Evolutionary conservation across 2,329 filamentous ascomycete genomes (phyloP), one percentile per base, ranked within the genome.

Genomic region (Cercospora sojina): DNA sequence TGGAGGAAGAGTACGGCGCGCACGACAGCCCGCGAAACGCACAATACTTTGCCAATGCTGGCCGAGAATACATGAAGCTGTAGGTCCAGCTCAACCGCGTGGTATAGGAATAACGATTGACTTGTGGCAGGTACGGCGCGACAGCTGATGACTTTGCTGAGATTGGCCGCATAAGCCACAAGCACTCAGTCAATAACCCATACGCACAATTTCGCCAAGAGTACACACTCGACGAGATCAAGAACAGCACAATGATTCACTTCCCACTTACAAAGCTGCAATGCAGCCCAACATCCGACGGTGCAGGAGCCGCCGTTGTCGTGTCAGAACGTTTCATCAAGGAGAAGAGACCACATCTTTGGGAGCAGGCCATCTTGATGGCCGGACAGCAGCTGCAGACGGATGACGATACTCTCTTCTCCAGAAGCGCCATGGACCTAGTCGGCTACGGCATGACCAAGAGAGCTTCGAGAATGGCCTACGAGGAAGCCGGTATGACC

Each of bases 181-280:
- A 89, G 69, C 95, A 99, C 85, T 93, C 90, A 23, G 90, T 90
- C 78, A 87, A 90, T 72, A 98, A 98, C 84, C 94, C 94, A 9
- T 99, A 99, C 84, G 94, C 92, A n/a, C 94, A 98, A 80, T 98
- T 99, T 85, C 90, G 90, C 75, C 88, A 96, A 75, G 91, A 94
- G 77, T 98, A 98, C 83, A 91, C 91, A 0, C 87, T 90, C 47
- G 91, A 97, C 32, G 89, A 98, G 80, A 85, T 98, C 77, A 80
- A 92, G 76, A 83, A 89, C 41, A 82, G 91, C 0, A 84, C 91
- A 67, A 91, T 88, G 85, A 91, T 98, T 79, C 88, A 92, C 81
- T 87, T 88, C 70, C 94, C 94, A 16, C 85, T 98, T 64, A 98
- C 95, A 66, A 98, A 97, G 81, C 88, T 98, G n/a, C 95, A 98